Percentiles rank a stretch among this genome's conserved stretches.
Evolutionary conservation across 2,329 filamentous ascomycete genomes (phyloP).

Genomic region (Cadophora luteo-olivacea): DNA sequence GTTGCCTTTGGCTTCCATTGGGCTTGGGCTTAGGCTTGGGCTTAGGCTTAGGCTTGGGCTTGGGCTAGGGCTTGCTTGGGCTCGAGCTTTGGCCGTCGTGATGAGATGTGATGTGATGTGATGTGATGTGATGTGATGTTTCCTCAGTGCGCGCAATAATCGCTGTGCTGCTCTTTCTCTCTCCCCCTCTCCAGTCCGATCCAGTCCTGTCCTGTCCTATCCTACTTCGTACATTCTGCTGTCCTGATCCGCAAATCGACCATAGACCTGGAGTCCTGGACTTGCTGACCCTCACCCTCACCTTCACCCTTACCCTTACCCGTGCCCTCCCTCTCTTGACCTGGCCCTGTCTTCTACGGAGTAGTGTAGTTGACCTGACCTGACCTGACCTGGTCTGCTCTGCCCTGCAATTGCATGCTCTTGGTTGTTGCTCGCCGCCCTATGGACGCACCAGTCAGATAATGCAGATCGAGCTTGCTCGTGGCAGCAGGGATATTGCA

Average conservation of each 20-base stretch:
- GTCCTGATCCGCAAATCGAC: background rate
- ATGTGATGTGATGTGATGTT: background rate
- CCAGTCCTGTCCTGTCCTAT: too few species aligned
- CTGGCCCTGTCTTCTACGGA: too few species aligned
- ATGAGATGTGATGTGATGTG: background rate
- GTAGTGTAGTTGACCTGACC: too few species aligned
- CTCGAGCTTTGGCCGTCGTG: background rate
- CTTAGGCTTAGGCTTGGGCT: too few species aligned
- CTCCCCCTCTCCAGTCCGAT: background rate
- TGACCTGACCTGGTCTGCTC: too few species aligned
- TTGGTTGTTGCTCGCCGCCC: background rate
- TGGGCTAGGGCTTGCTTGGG: background rate
- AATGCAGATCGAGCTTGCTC: constrained; percentile 24
- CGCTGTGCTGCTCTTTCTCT: too few species aligned
- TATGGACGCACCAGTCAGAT: background rate
- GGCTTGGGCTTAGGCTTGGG: too few species aligned
- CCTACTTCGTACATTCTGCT: background rate
- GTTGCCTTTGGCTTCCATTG: too few species aligned
- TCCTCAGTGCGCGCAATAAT: background rate
- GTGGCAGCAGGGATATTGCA: constrained; percentile 8
- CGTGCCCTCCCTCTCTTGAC: too few species aligned
- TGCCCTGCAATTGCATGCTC: background rate
- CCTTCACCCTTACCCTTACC: too few species aligned
- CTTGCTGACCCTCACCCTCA: too few species aligned
- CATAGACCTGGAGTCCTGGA: background rate